Evolutionary conservation across 176 grass and related monocot genomes (phyloP).

Genomic region (Triticum urartu): DNA sequence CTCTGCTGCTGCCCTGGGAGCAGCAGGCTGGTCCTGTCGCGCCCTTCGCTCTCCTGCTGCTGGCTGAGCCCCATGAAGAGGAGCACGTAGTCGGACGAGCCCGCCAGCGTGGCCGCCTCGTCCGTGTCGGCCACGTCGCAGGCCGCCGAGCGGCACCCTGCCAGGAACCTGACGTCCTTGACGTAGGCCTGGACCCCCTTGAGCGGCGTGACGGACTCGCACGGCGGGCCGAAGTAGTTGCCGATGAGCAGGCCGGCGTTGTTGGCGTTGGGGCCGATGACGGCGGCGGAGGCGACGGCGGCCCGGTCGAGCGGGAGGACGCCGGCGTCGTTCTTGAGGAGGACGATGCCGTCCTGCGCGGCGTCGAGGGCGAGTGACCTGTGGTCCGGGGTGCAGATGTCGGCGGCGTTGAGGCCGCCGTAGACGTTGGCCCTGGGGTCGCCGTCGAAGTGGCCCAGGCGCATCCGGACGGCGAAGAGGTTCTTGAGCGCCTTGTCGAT

Average conservation of each 20-base stretch:
- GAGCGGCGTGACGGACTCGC: conserved; percentile 41
- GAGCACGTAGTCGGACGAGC: conserved; percentile 37
- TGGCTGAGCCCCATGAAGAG: conserved; percentile 62
- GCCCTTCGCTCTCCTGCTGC: conserved; percentile 62
- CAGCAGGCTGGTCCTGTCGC: conserved; percentile 48
- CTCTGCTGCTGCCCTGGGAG: conserved; percentile 59
- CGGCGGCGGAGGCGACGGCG: conserved; percentile 18
- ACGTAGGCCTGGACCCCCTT: conserved; percentile 25
- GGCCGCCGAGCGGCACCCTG: conserved; percentile 33
- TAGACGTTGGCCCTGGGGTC: conserved; percentile 46
- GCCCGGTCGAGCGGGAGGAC: conserved; percentile 41
- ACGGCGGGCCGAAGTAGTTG: conserved; percentile 71
- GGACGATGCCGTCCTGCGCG: conserved; percentile 69
- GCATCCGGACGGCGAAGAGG: conserved; percentile 55
- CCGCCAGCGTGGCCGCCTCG: conserved; percentile 8
- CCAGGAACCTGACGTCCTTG: conserved; percentile 22
- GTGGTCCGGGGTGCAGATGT: conserved; percentile 60
- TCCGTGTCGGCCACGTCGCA: conserved; percentile 10
- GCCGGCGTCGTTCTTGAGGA: conserved; percentile 55
- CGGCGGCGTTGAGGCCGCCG: conserved; percentile 32
- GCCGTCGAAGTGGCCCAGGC: conserved; percentile 81
- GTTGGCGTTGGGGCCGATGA: conserved; percentile 77
- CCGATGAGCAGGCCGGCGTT: conserved; percentile 30
- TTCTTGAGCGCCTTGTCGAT: conserved; percentile 59
- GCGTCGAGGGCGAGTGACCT: conserved; percentile 64